Base-by-base conservation (phyloP, 495 filamentous ascomycete genomes). In the Penicillium bovifimosum region DNA sequence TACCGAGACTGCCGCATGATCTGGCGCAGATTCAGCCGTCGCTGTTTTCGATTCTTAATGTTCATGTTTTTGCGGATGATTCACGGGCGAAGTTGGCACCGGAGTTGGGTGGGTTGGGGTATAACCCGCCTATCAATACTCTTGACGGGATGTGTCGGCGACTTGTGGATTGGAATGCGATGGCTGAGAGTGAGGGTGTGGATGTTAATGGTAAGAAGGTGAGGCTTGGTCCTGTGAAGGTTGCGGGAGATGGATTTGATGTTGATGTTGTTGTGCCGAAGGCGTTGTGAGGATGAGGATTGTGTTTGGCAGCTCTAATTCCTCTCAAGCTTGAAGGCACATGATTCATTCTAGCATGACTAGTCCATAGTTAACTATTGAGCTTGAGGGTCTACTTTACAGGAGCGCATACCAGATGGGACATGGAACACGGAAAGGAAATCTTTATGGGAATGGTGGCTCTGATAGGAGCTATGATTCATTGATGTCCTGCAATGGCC, bases 71-170 rank as follows among this genome's bases (percentile, higher is more conserved):
- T 42, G 75, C 69, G 4, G 74, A 76, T 26, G 75, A 82, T 54
- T 63, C 65, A 0, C 69, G 69, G 7, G 75, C 70, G 4, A 61
- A 68, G 26, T 66, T 65, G 58, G 52, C 69, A 1, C 73, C 77
- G 1, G 63, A 64, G 16, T 35, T 67, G 16, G 80, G 80, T 5
- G 79, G 79, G 1, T 44, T 84, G 20, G 81, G 78, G 5, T 82
- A 81, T 58, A 47, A 56, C 0, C 67, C 76, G 1, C 69, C 79
- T 0, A 31, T 82, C 17, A 79, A 71, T 0, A 82, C 78, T 7
- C 53, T 82, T 8, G 73, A 81, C 6, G 80, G 79, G 4, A 76
- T 83, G 75, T 67, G 67, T 42, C 71, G 74, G 55, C 68, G 83
- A 53, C 47, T 84, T 11, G 55, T 78, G 4, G 74, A 80, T 43